Percentiles rank a stretch among this genome's conserved stretches.
Evolutionary conservation across 2,329 filamentous ascomycete species (phyloP).

Genomic region (Fusarium verrucosum): DNA sequence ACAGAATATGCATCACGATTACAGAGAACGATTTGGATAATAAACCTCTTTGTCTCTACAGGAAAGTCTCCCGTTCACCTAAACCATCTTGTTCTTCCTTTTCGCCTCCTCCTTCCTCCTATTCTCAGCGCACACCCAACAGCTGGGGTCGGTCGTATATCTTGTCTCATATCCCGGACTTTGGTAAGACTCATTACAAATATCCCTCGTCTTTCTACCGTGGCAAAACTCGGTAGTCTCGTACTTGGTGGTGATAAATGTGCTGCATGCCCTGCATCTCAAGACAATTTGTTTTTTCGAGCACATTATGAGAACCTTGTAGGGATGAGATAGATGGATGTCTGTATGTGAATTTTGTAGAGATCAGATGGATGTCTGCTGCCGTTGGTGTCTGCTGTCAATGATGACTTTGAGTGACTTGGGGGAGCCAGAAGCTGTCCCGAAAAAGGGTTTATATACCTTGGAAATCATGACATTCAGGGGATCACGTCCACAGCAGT

Average conservation of each 20-base stretch:
- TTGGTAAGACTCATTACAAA: neutral
- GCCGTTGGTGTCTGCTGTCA: too few relatives aligned
- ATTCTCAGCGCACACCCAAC: neutral
- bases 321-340: too few relatives aligned
- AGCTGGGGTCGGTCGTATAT: too few relatives aligned
- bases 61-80: too few relatives aligned
- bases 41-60: too few relatives aligned
- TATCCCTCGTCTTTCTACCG: neutral
- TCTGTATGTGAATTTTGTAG: neutral
- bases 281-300: neutral
- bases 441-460: too few relatives aligned
- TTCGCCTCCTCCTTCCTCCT: neutral
- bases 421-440: too few relatives aligned
- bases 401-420: too few relatives aligned
- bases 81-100: neutral
- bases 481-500: neutral
- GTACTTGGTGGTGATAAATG: neutral
- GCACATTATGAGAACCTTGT: neutral
- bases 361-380: too few relatives aligned
- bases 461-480: neutral
- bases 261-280: neutral
- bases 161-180: too few relatives aligned
- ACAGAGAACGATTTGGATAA: too few relatives aligned
- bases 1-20: too few relatives aligned
- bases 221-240: neutral